Conservation (phyloP, 2,329 filamentous ascomycete species). For the Hymenoscyphus fructigenus region DNA sequence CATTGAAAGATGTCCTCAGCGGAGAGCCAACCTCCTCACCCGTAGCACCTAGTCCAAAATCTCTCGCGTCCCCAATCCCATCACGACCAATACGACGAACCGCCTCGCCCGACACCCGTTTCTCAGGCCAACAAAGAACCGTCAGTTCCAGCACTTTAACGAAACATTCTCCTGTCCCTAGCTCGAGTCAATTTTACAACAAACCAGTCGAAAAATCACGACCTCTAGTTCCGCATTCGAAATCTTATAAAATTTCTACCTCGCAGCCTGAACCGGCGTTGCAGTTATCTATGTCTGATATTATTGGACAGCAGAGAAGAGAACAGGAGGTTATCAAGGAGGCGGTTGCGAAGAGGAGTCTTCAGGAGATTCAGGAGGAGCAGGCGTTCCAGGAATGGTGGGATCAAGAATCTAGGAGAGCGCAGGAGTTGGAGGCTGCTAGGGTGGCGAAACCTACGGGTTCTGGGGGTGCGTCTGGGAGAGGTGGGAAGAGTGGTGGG, state of each 20-base stretch:
- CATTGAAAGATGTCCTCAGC: slow-evolving; percentile 50
- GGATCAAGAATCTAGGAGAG: slow-evolving; percentile 77
- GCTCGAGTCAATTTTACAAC: slow-evolving; percentile 17
- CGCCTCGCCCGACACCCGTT: slow-evolving; percentile 62
- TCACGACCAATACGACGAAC: slow-evolving; percentile 45
- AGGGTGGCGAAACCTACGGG: slow-evolving; percentile 16
- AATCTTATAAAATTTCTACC: slow-evolving; percentile 56
- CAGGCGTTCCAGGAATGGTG: slow-evolving; percentile 97
- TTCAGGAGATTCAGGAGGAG: slow-evolving; percentile 95
- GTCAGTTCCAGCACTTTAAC: slow-evolving; percentile 16
- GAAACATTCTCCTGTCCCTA: slow-evolving; percentile 18
- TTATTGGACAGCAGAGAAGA: slow-evolving; percentile 80
- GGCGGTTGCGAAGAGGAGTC: slow-evolving; percentile 79
- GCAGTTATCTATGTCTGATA: slow-evolving; percentile 79
- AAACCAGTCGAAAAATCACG: slow-evolving; percentile 31
- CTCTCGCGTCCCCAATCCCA: slow-evolving; percentile 19
- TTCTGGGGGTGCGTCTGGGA: slow-evolving; percentile 15
- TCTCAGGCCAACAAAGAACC: slow-evolving; percentile 52
- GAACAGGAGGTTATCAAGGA: slow-evolving; percentile 83
- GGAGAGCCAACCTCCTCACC: slow-evolving; percentile 33
- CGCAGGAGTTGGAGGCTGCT: slow-evolving; percentile 46
- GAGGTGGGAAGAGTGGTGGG: slow-evolving; percentile 29
- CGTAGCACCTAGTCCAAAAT: slow-evolving; percentile 32
- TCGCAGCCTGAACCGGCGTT: slow-evolving; percentile 62
- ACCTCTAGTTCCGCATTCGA: slow-evolving; percentile 58